Conservation (phyloP, 352 stramenopile genomes). For the Saprolegnia parasitica region DNA sequence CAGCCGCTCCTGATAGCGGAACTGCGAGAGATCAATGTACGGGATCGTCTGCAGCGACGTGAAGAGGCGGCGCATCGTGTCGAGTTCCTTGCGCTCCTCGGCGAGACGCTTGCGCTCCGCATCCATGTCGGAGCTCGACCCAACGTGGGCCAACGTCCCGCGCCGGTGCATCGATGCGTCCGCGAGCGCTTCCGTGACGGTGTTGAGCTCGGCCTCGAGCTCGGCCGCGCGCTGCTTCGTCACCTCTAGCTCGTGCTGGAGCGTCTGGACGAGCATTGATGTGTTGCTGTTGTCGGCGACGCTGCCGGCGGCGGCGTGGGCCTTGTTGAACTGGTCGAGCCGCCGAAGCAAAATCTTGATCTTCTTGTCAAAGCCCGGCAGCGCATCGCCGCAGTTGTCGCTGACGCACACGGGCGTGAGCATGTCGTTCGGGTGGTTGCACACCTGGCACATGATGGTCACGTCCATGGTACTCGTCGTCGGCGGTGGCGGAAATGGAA, state of each 20-base stretch:
- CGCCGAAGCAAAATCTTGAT: not conserved
- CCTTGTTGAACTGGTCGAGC: not conserved
- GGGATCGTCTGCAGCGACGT: slow-evolving; percentile 2
- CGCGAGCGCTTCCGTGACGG: not conserved
- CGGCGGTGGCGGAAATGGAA: not conserved
- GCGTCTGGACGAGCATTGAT: not conserved
- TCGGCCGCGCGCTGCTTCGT: not conserved
- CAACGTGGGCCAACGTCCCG: too few relatives aligned
- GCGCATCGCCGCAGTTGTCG: not conserved
- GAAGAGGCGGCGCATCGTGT: not conserved
- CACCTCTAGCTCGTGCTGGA: not conserved
- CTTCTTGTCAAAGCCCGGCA: not conserved
- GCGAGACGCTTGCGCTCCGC: not conserved
- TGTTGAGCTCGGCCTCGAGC: not conserved
- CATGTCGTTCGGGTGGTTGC: not conserved
- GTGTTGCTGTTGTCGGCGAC: not conserved
- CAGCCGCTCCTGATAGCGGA: not conserved
- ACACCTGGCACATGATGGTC: not conserved
- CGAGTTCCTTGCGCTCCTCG: not conserved
- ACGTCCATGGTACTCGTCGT: not conserved
- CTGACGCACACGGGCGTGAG: not conserved
- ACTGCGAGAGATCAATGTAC: not conserved
- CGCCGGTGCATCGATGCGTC: too few relatives aligned
- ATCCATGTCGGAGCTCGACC: not conserved
- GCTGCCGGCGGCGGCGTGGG: too few relatives aligned